phyloP scores from a whole-genome alignment of 2,329 filamentous ascomycete genomes.

The Rosellinia necatrix region DNA sequence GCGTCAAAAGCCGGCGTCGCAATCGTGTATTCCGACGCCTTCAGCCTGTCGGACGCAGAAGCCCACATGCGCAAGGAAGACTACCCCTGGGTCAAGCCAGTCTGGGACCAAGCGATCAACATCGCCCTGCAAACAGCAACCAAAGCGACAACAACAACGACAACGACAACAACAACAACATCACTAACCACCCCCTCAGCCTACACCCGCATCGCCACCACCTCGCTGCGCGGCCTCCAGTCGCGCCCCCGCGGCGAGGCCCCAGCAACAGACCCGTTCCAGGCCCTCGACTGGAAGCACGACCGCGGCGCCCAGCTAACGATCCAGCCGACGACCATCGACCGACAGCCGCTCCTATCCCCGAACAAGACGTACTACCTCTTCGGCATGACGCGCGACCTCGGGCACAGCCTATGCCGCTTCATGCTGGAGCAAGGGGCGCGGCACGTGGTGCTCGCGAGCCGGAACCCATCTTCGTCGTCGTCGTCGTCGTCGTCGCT shows the following conservation, averaged over 20 bases:
- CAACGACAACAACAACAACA: too few relatives aligned
- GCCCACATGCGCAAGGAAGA: constrained; percentile 26
- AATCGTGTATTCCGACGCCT: constrained; percentile 33
- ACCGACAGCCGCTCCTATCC: constrained; percentile 36
- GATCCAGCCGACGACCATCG: constrained; percentile 31
- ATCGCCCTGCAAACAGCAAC: constrained; percentile 25
- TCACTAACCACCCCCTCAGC: too few relatives aligned
- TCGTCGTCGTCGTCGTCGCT: constrained; percentile 35
- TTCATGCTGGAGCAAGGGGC: constrained; percentile 47
- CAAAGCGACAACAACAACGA: too few relatives aligned
- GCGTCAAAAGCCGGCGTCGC: constrained; percentile 39
- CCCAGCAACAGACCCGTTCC: constrained; percentile 37
- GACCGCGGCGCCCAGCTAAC: constrained; percentile 40
- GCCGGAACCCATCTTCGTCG: constrained; percentile 42
- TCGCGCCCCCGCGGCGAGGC: not conserved
- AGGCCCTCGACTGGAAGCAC: constrained; percentile 47
- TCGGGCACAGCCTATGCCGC: constrained; percentile 50
- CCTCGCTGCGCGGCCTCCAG: constrained; percentile 38
- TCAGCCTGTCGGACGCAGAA: constrained; percentile 8
- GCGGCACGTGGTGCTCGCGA: constrained; percentile 46
- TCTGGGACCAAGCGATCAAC: constrained; percentile 33
- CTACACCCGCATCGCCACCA: constrained; percentile 9
- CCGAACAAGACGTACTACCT: constrained; percentile 46
- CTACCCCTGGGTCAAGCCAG: constrained; percentile 4
- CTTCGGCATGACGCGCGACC: constrained; percentile 49